phyloP scores from a whole-genome alignment of 148 eudicot genomes.

The Drosera capensis region DNA sequence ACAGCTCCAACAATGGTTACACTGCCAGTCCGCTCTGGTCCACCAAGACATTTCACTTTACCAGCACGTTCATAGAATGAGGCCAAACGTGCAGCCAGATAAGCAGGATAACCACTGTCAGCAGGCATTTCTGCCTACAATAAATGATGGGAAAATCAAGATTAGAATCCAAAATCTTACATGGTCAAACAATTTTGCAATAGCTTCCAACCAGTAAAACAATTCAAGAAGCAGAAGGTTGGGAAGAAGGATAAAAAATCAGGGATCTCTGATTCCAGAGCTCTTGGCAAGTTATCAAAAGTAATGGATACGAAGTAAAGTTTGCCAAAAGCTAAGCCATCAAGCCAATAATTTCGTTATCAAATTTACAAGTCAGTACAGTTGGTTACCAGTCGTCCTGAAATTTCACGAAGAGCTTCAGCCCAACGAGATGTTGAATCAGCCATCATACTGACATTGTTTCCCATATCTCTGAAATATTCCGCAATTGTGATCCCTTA shows the following conservation, averaged over 20 bases:
- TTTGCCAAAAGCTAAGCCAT: too few species aligned
- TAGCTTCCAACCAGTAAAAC: too few species aligned
- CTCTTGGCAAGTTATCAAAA: too few species aligned
- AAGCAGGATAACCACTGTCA: conserved; percentile 99
- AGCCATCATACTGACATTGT: conserved; percentile 99
- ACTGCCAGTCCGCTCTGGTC: conserved; percentile 95
- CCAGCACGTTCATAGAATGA: conserved; percentile 99
- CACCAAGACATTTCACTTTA: conserved; percentile 96
- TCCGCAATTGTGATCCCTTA: conserved; percentile 96
- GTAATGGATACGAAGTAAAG: too few species aligned
- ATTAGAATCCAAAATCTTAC: too few species aligned
- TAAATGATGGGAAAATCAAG: too few species aligned
- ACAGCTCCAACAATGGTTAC: conserved; percentile 99
- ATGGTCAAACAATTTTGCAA: too few species aligned
- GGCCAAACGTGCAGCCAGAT: conserved; percentile 97
- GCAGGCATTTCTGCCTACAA: conserved; percentile 99
- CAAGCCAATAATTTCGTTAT: too few species aligned
- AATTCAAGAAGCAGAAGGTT: too few species aligned
- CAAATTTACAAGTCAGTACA: background rate
- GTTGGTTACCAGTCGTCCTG: conserved; percentile 78
- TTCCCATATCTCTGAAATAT: conserved; percentile 97
- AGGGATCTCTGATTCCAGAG: too few species aligned
- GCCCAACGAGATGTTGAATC: conserved; percentile 99
- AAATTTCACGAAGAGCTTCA: conserved; percentile 98
- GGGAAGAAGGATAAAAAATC: too few species aligned